These are phyloP conservation scores for Aspergillus puulaauensis DNA, from an alignment of 2,329 filamentous ascomycete species.

Conservation along the genomic window DNA sequence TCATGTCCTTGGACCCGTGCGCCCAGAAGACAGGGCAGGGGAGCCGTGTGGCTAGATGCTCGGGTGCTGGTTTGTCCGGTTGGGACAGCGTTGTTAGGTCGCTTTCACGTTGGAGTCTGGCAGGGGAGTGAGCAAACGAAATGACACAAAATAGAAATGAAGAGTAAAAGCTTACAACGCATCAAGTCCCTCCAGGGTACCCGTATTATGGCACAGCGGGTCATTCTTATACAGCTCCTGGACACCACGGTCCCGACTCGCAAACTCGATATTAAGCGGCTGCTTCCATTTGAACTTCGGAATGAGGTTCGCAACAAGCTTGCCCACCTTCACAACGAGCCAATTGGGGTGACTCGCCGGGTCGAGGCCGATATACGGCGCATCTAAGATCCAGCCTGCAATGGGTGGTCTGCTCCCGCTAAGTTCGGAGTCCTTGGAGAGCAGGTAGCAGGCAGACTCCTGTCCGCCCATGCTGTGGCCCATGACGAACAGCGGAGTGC, in stretches of 20 bases:
- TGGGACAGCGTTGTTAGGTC: background rate
- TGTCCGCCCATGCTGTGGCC: slow-evolving; percentile 7
- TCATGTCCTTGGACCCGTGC: slow-evolving; percentile 1
- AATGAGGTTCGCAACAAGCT: background rate
- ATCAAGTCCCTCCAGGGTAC: background rate
- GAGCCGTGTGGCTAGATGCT: background rate
- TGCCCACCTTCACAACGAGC: background rate
- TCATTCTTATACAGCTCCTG: slow-evolving; percentile 4
- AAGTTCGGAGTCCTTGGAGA: background rate
- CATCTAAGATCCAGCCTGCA: background rate
- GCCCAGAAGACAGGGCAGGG: slow-evolving; percentile 8
- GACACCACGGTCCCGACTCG: background rate
- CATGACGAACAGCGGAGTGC: slow-evolving; percentile 6
- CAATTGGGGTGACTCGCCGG: slow-evolving; percentile 1
- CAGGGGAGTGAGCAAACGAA: background rate
- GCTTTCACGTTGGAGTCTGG: background rate
- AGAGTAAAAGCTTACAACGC: background rate
- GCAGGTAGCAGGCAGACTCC: slow-evolving; percentile 7
- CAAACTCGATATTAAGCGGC: background rate
- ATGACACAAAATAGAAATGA: background rate
- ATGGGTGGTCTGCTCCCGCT: background rate
- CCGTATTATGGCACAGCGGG: slow-evolving; percentile 2
- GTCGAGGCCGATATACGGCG: background rate
- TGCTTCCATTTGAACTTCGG: slow-evolving; percentile 4
- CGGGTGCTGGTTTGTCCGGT: background rate